Evolutionary conservation across 1,284 basidiomycete genomes (phyloP), one percentile per base, ranked within the genome.

Genomic region (Tilletia setariae): DNA sequence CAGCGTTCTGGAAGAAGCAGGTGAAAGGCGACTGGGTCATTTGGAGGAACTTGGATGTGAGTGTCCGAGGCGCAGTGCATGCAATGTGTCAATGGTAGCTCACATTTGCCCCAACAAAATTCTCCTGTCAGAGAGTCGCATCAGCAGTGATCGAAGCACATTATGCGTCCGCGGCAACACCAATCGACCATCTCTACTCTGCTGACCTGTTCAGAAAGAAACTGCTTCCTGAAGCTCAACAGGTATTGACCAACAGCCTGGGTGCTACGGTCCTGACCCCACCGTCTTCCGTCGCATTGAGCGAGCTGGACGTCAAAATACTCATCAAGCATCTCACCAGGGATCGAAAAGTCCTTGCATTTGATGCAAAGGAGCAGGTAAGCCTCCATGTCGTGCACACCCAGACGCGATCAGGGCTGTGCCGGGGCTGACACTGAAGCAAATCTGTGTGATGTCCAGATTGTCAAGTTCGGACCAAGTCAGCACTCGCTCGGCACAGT

Each of bases 261-360:
- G 68, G 1, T 6, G 2, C 15, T 15, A 9, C 32, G 2, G 13
- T 15, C 19, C 15, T n/a, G 21, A 23, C 62, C 16, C n/a, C 8
- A 19, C 15, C 40, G 19, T 8, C 62, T 8, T 6, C 32, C 4
- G 13, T 44, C 80, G n/a, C 84, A 83, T 16, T 83, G 79, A 86
- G 90, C 16, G 87, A 89, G 67, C 76, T 80, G 21, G 92, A 98
- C 80, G 81, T 87, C 13, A 87, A 86, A 67, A 86, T 94, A 1
- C 79, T 96, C 40, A 68, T 95, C 32, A 90, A 86, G 81, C 92
- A 89, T 82, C 84, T 98, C 46, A 87, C 90, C 75, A 86, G 94
- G 62, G 94, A 98, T 79, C 86, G 86, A 74, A 84, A 84, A 4
- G 85, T 87, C 0, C 72, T 94, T 2, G 85, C 90, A 0, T 83